Percentiles rank a stretch among this genome's conserved stretches.
phyloP scores from a whole-genome alignment of 371 early-diverging fungal species.

The Actinomortierella ambigua region DNA sequence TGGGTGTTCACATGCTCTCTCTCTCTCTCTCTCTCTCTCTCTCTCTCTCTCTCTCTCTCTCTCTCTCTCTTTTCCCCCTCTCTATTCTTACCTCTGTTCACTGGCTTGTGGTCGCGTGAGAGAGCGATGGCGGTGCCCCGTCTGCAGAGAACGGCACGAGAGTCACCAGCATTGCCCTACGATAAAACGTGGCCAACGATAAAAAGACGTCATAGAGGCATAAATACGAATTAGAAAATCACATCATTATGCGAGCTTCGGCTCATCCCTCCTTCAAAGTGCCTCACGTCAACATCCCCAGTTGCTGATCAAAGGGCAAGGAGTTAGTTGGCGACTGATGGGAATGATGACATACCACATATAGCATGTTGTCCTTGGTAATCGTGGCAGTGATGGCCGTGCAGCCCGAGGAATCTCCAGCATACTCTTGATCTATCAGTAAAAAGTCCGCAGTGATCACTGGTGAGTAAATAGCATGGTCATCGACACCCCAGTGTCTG shows the following conservation, averaged over 20 bases:
- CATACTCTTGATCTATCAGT: constrained; percentile 69
- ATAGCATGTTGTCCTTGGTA: constrained; percentile 65
- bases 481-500: background rate
- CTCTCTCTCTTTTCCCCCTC: background rate
- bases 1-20: background rate
- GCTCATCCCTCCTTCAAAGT: too few relatives aligned
- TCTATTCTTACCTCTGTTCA: constrained; percentile 53
- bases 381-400: constrained; percentile 89
- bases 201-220: too few relatives aligned
- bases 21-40: background rate
- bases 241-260: too few relatives aligned
- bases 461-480: background rate
- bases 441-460: too few relatives aligned
- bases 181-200: background rate
- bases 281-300: too few relatives aligned
- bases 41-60: background rate
- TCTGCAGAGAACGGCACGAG: constrained; percentile 82
- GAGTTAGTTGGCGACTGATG: constrained; percentile 3
- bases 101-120: constrained; percentile 96
- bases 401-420: constrained; percentile 88
- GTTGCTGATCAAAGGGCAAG: background rate
- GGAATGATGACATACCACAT: constrained; percentile 44
- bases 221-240: background rate
- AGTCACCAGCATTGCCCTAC: constrained; percentile 95
- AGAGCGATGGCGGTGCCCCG: constrained; percentile 77